Percentiles rank a stretch among this genome's conserved stretches.
phyloP scores from a whole-genome alignment of 1,139 yeast species.

The Casaregolazyma lundiana region DNA sequence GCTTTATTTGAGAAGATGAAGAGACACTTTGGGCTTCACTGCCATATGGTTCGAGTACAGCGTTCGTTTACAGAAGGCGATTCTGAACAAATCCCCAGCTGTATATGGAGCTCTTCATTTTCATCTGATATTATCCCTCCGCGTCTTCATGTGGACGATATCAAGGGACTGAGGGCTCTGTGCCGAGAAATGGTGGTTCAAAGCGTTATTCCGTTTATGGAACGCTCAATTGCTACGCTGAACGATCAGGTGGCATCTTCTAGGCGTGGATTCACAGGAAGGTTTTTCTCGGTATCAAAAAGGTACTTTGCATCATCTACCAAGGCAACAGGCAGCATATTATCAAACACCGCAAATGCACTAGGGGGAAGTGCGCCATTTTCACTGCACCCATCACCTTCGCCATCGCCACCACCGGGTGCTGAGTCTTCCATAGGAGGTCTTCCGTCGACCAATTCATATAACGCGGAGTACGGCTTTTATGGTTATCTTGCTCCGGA shows the following conservation, averaged over 20 bases:
- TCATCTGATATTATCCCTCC: not conserved
- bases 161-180: constrained; percentile 39
- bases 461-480: constrained; percentile 45
- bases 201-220: constrained; percentile 73
- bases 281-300: constrained; percentile 65
- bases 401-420: constrained; percentile 15
- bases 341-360: constrained; percentile 17
- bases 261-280: constrained; percentile 65
- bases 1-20: constrained; percentile 35
- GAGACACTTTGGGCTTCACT: constrained; percentile 35
- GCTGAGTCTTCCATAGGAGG: constrained; percentile 12
- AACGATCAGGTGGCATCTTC: constrained; percentile 69
- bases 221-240: constrained; percentile 67
- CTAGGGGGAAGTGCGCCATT: constrained; percentile 24
- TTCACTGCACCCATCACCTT: constrained; percentile 30
- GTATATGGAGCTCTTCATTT: constrained; percentile 4
- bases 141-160: constrained; percentile 37
- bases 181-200: constrained; percentile 54
- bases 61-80: not conserved
- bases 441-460: constrained; percentile 20
- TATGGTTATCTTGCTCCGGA: constrained; percentile 65
- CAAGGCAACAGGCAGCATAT: constrained; percentile 24
- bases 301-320: constrained; percentile 46
- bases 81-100: constrained; percentile 3
- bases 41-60: constrained; percentile 30